These are phyloP conservation scores for Pueraria montana DNA, from an alignment of 306 rosid species.

Conservation along the genomic window DNA sequence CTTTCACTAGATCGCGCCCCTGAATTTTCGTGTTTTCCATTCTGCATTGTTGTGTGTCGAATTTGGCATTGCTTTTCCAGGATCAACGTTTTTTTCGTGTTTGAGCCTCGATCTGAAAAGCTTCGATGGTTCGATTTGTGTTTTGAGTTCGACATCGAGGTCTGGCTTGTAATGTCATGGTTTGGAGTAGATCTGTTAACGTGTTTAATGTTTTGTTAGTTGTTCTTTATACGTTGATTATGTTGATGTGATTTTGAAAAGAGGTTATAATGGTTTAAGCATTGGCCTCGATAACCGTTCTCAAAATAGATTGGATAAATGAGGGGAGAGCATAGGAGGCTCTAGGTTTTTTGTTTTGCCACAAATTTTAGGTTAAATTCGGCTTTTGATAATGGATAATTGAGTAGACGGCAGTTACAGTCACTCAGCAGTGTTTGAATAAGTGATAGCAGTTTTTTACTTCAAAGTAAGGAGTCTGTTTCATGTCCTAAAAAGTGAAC, in stretches of 20 bases:
- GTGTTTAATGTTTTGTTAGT: not conserved
- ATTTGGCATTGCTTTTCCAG: slow-evolving; percentile 18
- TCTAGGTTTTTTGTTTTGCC: slow-evolving; percentile 2
- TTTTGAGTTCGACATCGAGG: not conserved
- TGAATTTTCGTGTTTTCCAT: slow-evolving; percentile 19
- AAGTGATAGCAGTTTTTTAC: not conserved
- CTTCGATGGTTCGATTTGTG: slow-evolving; percentile 16
- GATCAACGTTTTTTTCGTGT: slow-evolving; percentile 37
- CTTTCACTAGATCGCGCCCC: slow-evolving; percentile 33
- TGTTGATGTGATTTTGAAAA: not conserved
- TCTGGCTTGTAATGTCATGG: slow-evolving; percentile 29
- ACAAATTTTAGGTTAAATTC: not conserved
- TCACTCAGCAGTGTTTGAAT: not conserved
- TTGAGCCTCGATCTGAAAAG: slow-evolving; percentile 56
- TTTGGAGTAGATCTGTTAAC: slow-evolving; percentile 58
- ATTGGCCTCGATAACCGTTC: not conserved
- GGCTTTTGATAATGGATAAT: not conserved
- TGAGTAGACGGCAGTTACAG: not conserved
- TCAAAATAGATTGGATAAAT: not conserved
- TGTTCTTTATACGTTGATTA: not conserved
- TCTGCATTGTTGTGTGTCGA: slow-evolving; percentile 23
- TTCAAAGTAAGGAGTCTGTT: not conserved
- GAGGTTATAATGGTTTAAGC: slow-evolving; percentile 22
- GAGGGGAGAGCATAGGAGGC: not conserved
- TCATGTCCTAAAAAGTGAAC: not conserved